These are phyloP conservation scores for Candida chilensis DNA, from an alignment of 805 yeast species.

Conservation along the genomic window DNA sequence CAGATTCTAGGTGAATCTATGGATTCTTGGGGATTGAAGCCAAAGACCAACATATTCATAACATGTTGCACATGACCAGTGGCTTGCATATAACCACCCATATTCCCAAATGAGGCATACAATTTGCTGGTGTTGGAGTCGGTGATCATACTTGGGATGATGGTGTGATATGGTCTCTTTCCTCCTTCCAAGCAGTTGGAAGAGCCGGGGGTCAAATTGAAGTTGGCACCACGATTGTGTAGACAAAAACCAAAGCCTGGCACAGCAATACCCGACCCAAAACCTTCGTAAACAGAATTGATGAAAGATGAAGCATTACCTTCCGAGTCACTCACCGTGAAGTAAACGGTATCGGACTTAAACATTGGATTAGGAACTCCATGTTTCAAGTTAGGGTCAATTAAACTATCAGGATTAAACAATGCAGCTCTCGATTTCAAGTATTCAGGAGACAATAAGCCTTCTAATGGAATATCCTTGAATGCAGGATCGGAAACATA, in stretches of 20 bases:
- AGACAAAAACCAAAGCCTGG: conserved; percentile 57
- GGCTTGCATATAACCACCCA: conserved; percentile 87
- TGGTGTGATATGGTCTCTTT: conserved; percentile 76
- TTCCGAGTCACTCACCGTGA: conserved; percentile 51
- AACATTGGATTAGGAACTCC: conserved; percentile 51
- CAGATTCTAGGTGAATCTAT: conserved; percentile 71
- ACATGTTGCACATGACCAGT: conserved; percentile 78
- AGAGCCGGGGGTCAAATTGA: conserved; percentile 47
- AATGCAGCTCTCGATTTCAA: conserved; percentile 38
- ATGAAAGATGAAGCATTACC: conserved; percentile 83
- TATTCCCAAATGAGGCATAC: conserved; percentile 70
- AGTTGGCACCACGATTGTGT: conserved; percentile 74
- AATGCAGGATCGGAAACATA: conserved; percentile 57
- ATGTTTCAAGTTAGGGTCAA: conserved; percentile 32
- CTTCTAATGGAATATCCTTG: conserved; percentile 22
- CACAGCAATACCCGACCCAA: conserved; percentile 67
- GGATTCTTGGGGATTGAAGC: conserved; percentile 62
- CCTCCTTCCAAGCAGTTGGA: conserved; percentile 57
- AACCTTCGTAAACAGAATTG: conserved; percentile 60
- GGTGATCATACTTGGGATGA: conserved; percentile 77
- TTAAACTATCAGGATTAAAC: conserved; percentile 28
- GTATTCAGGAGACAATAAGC: conserved; percentile 38
- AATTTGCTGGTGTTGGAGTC: conserved; percentile 31
- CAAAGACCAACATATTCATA: conserved; percentile 54
- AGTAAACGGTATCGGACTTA: conserved; percentile 66